phyloP scores from a whole-genome alignment of 2,329 filamentous ascomycete species.

The Alternaria sp. region DNA sequence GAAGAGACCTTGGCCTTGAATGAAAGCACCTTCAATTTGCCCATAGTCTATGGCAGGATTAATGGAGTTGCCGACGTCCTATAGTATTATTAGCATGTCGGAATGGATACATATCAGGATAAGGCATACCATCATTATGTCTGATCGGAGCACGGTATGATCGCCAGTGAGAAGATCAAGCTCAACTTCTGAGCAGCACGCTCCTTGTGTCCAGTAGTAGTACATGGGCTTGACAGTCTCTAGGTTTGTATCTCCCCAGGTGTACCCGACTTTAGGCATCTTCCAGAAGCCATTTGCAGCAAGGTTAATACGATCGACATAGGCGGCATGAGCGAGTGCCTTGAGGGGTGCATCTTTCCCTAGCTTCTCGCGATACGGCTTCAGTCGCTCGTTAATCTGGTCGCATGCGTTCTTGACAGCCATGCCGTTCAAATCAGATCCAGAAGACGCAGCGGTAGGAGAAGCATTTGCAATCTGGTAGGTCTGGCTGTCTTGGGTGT shows the following conservation, averaged over 20 bases:
- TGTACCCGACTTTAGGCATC: conserved; percentile 93
- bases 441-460: conserved; percentile 89
- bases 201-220: conserved; percentile 94
- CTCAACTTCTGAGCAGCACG: conserved; percentile 87
- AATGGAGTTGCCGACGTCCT: conserved; percentile 81
- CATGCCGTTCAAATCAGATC: conserved; percentile 93
- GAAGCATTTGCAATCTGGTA: conserved; percentile 89
- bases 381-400: conserved; percentile 85
- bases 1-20: conserved; percentile 82
- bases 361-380: conserved; percentile 83
- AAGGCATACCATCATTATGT: conserved; percentile 79
- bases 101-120: neutral
- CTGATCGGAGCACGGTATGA: conserved; percentile 86
- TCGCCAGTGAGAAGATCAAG: conserved; percentile 91
- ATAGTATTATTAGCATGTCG: conserved; percentile 6
- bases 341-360: conserved; percentile 82
- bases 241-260: conserved; percentile 69
- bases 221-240: conserved; percentile 72
- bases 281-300: conserved; percentile 97
- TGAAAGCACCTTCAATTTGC: conserved; percentile 82
- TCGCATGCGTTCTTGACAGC: conserved; percentile 91
- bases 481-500: conserved; percentile 90
- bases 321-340: conserved; percentile 85
- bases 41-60: conserved; percentile 83
- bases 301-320: conserved; percentile 93